Evolutionary conservation across 106 monocot genomes (phyloP), one percentile per base, ranked within the genome.

Genomic region (Ottelia alismoides): DNA sequence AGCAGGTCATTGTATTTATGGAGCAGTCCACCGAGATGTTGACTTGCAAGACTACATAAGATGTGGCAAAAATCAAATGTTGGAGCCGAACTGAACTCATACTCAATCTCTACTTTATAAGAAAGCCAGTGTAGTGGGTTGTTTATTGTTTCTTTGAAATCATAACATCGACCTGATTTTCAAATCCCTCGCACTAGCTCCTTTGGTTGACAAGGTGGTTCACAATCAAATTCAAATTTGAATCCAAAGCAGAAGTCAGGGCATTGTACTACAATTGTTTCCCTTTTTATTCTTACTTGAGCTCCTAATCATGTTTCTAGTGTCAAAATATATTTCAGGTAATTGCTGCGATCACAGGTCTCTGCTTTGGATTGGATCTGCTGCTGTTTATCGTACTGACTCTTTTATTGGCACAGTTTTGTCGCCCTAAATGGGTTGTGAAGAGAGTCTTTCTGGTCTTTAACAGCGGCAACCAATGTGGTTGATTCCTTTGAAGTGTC

Each of bases 181-280:
- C 62, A 92, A 86, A 60, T 87, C 93, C 20, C 75, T 93, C 55
- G 80, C 84, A 20, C 47, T 93, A 20, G 87, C 88, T 68, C 93
- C 93, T 44, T 47, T 84, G 52, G 93, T 94, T 9, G 93, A 74
- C 20, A 80, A 55, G 71, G 44, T 88, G 93, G 87, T 87, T 88
- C 70, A 88, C 88, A 20, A 47, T 62, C 55, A 75, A 72, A 71
- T 94, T 88, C 55, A 74, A 74, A 23, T 94, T 94, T 12, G 52
- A 84, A 18, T 94, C 93, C 3, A 70, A 80, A 67, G 80, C 72
- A 53, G 84, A 78, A 83, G 92, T 92, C 61, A 30, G 47, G 30
- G 23, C 30, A 28, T 2, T 19, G 4, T 19, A 23, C 20, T 3
- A 1, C 23, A 43, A 6, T 43, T 43, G n/a, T 43, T 7, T 43